Conservation (phyloP, 2,329 filamentous ascomycete genomes). For the Stachybotrys elegans region DNA sequence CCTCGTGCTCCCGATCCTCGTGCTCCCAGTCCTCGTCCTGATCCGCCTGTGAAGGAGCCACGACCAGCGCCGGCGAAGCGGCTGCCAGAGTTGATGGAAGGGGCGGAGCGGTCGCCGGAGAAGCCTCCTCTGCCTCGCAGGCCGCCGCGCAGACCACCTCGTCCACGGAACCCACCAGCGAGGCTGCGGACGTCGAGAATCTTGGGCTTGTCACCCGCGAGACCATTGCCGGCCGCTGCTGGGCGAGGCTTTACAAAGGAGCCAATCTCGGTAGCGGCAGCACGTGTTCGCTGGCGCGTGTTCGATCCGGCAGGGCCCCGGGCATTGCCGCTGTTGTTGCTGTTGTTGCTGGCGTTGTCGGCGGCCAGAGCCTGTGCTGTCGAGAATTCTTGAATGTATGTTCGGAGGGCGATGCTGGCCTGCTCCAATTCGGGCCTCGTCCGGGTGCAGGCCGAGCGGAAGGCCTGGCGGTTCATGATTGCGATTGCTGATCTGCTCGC, state of each 20-base stretch:
- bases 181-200: constrained; percentile 35
- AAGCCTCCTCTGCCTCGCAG: constrained; percentile 20
- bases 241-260: constrained; percentile 19
- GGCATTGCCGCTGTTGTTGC: too few relatives aligned
- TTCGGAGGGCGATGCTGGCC: constrained; percentile 23
- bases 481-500: constrained; percentile 10
- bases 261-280: constrained; percentile 29
- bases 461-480: constrained; percentile 31
- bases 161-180: constrained; percentile 17
- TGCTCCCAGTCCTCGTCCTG: not conserved
- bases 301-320: constrained; percentile 13
- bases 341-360: constrained; percentile 17
- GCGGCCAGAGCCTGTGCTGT: constrained; percentile 29
- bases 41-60: too few relatives aligned
- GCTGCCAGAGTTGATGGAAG: constrained; percentile 1
- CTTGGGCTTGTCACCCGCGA: constrained; percentile 19
- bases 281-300: constrained; percentile 23
- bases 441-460: constrained; percentile 31
- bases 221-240: constrained; percentile 2
- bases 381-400: constrained; percentile 31
- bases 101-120: not conserved
- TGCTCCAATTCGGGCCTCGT: constrained; percentile 28
- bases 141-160: constrained; percentile 18
- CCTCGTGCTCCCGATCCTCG: constrained; percentile 3
- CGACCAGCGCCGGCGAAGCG: constrained; percentile 9